A percentile compares a stretch with the other conserved stretches of the same genome.
phyloP scores from a whole-genome alignment of 106 monocot species.

The Agapanthus africanus region DNA sequence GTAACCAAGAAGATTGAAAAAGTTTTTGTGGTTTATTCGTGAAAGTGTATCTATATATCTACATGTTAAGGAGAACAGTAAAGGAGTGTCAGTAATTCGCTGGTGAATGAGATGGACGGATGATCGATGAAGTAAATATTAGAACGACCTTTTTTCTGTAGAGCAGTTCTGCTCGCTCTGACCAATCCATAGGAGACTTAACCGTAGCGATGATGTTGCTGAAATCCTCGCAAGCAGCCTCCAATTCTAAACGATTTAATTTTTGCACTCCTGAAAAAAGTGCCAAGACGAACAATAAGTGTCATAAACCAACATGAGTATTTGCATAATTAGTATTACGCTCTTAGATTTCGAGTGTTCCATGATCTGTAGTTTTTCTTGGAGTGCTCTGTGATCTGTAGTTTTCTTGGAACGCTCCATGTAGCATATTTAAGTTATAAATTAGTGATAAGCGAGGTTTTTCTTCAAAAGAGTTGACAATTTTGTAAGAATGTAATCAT shows the following conservation, averaged over 20 bases:
- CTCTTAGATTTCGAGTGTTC: neutral
- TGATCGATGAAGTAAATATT: neutral
- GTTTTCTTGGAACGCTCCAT: neutral
- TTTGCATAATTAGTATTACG: neutral
- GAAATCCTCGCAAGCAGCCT: slow-evolving; percentile 93
- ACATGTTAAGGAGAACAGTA: neutral
- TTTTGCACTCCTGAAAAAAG: slow-evolving; percentile 71
- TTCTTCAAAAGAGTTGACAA: neutral
- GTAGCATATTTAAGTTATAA: neutral
- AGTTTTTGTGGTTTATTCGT: slow-evolving; percentile 90
- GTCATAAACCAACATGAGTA: neutral
- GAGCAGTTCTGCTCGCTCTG: slow-evolving; percentile 47
- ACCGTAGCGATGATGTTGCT: slow-evolving; percentile 70
- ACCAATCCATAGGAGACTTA: slow-evolving; percentile 59
- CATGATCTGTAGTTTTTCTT: neutral
- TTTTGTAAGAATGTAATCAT: neutral
- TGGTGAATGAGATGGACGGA: neutral
- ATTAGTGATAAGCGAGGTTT: neutral
- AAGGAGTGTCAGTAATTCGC: neutral
- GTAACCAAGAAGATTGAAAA: slow-evolving; percentile 90
- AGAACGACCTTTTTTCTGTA: slow-evolving; percentile 78
- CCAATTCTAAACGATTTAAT: slow-evolving; percentile 71
- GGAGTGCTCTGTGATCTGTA: neutral
- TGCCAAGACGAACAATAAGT: neutral
- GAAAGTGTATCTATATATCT: slow-evolving; percentile 79